phyloP scores from a whole-genome alignment of 106 monocot genomes.

The Allium fistulosum region DNA sequence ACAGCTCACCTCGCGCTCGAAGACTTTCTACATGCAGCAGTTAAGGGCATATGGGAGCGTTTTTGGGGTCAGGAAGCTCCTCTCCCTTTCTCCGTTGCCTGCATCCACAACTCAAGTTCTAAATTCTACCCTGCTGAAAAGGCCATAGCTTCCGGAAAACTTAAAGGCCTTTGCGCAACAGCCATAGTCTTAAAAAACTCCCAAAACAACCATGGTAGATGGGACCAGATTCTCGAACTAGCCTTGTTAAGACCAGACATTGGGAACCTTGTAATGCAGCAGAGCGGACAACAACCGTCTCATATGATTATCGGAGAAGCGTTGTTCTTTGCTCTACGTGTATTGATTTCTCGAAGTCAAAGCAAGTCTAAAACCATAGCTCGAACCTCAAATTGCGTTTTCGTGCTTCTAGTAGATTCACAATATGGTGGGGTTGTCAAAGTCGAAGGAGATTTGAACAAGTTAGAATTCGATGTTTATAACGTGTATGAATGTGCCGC shows the following conservation, averaged over 20 bases:
- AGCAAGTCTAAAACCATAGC: constrained; percentile 51
- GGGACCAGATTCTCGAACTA: constrained; percentile 91
- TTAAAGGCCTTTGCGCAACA: constrained; percentile 79
- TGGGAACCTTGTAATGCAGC: constrained; percentile 32
- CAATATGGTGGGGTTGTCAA: constrained; percentile 80
- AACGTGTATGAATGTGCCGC: constrained; percentile 86
- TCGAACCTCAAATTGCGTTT: constrained; percentile 69
- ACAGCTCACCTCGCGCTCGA: constrained; percentile 91
- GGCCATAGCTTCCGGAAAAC: constrained; percentile 81
- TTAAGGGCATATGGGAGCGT: constrained; percentile 93
- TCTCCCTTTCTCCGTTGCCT: constrained; percentile 80
- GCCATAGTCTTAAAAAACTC: constrained; percentile 60
- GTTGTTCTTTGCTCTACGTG: constrained; percentile 84
- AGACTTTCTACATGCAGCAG: constrained; percentile 83
- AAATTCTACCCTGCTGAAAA: constrained; percentile 96
- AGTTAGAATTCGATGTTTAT: constrained; percentile 53
- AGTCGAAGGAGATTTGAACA: constrained; percentile 68
- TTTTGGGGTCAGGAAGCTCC: constrained; percentile 76
- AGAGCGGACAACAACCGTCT: constrained; percentile 48
- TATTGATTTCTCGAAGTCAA: constrained; percentile 69
- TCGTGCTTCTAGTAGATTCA: constrained; percentile 82
- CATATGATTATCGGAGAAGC: constrained; percentile 73
- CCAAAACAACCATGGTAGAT: constrained; percentile 50
- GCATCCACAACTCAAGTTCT: constrained; percentile 79
- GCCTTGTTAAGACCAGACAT: constrained; percentile 86